Evolutionary conservation across 2,329 filamentous ascomycete species (phyloP), one percentile per base, ranked within the genome.

Genomic region (Emmonsia crescens): DNA sequence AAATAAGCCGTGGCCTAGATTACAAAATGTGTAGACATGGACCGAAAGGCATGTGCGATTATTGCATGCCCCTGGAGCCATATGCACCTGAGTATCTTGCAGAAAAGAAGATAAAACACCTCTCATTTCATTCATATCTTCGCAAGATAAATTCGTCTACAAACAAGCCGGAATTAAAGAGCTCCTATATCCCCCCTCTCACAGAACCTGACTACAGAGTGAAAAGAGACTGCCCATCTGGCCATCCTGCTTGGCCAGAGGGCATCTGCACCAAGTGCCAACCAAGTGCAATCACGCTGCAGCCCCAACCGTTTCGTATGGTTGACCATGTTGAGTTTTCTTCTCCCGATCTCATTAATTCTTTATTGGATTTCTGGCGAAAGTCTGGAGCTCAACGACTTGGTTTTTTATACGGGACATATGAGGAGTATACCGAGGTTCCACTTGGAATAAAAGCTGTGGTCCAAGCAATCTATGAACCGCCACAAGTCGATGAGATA

Each of bases 231-330:
- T 99, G 94, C 71, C 93, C 95, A 0, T 92, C 91, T 0, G 94
- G 94, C 1, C 94, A 99, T 75, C 88, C 91, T 21, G 85, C 88
- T 49, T 99, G 94, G 86, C 94, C 94, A 2, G 91, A 95, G 68
- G 94, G 94, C 19, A 97, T 99, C 66, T 99, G 94, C 78, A 95
- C 90, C 62, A 99, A 97, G 74, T 99, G 94, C 69, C 95, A 99
- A 72, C 94, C 94, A 8, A 96, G 93, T 66, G 93, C 94, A 61
- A 99, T 99, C 71, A 96, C 91, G 12, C 79, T 99, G 60, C 92
- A 97, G 72, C 91, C 91, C 5, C 94, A 99, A 74, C 82, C 88
- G 24, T 99, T 93, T 74, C 90, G 94, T 59, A 96, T 94, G 89
- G 92, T 99, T 3, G 94, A 99, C 70, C 94, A 99, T 73, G 94